These are phyloP conservation scores for Phellopilus nigrolimitatus DNA, from an alignment of 1,284 basidiomycete species.

Conservation along the genomic window DNA sequence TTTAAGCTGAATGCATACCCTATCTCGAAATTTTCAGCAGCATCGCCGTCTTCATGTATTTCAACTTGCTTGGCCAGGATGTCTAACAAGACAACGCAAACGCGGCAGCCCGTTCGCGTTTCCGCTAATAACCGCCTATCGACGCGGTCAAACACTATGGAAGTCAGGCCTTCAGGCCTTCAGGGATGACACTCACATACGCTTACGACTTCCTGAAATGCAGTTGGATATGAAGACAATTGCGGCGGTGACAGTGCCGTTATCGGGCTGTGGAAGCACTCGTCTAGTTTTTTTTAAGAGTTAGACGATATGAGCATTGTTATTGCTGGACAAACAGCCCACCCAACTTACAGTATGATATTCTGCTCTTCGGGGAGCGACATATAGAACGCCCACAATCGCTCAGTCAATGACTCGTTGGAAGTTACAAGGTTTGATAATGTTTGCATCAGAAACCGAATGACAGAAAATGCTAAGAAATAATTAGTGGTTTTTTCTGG, in stretches of 20 bases:
- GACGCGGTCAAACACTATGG: slow-evolving; percentile 12
- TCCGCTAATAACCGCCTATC: slow-evolving; percentile 46
- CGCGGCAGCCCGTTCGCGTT: slow-evolving; percentile 50
- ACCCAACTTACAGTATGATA: slow-evolving; percentile 60
- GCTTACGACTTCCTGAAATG: slow-evolving; percentile 45
- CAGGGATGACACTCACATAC: slow-evolving; percentile 47
- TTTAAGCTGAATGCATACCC: slow-evolving; percentile 42
- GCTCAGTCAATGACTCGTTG: slow-evolving; percentile 51
- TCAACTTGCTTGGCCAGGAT: slow-evolving; percentile 64
- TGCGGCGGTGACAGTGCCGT: slow-evolving; percentile 53
- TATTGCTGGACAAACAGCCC: no score
- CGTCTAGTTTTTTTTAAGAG: no score
- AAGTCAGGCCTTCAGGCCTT: no score
- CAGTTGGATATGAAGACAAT: slow-evolving; percentile 74
- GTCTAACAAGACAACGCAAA: slow-evolving; percentile 60
- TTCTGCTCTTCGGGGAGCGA: slow-evolving; percentile 66
- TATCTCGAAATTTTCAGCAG: slow-evolving; percentile 65
- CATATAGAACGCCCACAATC: slow-evolving; percentile 62
- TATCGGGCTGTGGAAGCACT: slow-evolving; percentile 64
- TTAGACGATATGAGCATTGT: no score
- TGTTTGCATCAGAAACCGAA: slow-evolving; percentile 61
- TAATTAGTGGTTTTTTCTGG: slow-evolving; percentile 7
- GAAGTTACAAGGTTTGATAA: slow-evolving; percentile 71
- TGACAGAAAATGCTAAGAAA: slow-evolving; percentile 46
- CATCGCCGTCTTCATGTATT: slow-evolving; percentile 53